These are phyloP conservation scores for Pezicula carpinea DNA, from an alignment of 2,329 filamentous ascomycete species.

Conservation along the genomic window DNA sequence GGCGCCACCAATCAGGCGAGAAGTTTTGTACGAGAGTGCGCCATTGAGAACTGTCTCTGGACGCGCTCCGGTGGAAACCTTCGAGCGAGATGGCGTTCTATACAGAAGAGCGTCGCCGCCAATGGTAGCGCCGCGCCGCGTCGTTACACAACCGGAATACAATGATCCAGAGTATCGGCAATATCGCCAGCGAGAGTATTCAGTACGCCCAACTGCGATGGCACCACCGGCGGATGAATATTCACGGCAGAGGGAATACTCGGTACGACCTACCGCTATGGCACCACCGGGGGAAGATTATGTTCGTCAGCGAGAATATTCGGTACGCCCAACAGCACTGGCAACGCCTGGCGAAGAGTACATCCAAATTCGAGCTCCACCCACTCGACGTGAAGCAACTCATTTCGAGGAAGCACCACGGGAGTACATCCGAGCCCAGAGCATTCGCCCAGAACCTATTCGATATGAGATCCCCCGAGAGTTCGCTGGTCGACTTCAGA, in stretches of 20 bases:
- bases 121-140: conserved; percentile 45
- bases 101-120: conserved; percentile 49
- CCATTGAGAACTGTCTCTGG: conserved; percentile 23
- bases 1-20: conserved; percentile 43
- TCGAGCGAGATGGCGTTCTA: conserved; percentile 25
- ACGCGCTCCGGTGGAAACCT: conserved; percentile 21
- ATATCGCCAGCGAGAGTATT: conserved; percentile 55
- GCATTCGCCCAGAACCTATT: conserved; percentile 48
- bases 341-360: conserved; percentile 35
- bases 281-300: conserved; percentile 17
- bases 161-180: conserved; percentile 42
- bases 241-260: background rate
- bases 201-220: background rate
- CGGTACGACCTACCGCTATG: conserved; percentile 18
- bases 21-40: conserved; percentile 61
- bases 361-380: conserved; percentile 37
- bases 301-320: conserved; percentile 21
- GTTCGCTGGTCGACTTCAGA: conserved; percentile 40
- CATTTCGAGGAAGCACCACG: conserved; percentile 42
- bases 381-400: conserved; percentile 22
- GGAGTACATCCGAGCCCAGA: conserved; percentile 46
- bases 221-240: background rate
- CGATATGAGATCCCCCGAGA: conserved; percentile 38
- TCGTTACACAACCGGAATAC: conserved; percentile 60
- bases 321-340: conserved; percentile 17